phyloP scores from a whole-genome alignment of 441 rosid genomes.

The Mallotus repandus region DNA sequence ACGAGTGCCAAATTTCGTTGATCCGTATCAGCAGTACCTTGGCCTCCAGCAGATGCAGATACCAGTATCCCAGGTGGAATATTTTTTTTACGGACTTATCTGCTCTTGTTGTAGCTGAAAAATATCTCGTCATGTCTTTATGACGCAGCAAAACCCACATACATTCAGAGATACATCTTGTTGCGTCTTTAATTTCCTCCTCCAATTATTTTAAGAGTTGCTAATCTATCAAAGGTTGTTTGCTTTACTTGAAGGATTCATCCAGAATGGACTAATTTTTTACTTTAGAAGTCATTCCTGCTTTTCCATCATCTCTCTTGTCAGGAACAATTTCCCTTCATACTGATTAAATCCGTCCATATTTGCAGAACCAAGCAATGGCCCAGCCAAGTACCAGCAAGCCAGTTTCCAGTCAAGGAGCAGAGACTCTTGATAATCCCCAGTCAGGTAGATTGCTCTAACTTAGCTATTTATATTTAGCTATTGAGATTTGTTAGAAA shows the following conservation, averaged over 20 bases:
- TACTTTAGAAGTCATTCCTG: background rate
- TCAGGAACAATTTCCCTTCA: background rate
- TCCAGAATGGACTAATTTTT: background rate
- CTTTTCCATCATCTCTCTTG: background rate
- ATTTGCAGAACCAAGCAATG: constrained; percentile 50
- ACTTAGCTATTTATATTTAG: background rate
- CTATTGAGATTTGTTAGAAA: background rate
- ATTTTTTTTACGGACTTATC: background rate
- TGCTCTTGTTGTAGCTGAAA: constrained; percentile 5
- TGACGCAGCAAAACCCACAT: background rate
- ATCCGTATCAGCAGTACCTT: constrained; percentile 71
- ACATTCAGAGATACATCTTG: background rate
- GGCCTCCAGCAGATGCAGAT: constrained; percentile 54
- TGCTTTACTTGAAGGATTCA: background rate
- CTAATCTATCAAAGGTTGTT: background rate
- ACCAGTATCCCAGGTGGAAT: constrained; percentile 53
- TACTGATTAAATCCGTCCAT: constrained; percentile 1
- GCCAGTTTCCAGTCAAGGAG: constrained; percentile 46
- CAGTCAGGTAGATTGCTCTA: constrained; percentile 40
- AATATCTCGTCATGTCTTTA: constrained; percentile 16
- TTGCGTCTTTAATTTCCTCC: background rate
- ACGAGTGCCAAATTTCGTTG: constrained; percentile 39
- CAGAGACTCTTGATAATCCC: constrained; percentile 43
- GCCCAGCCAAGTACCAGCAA: constrained; percentile 51
- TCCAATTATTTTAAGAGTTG: background rate